These are phyloP conservation scores for Forsythia suspensa DNA, from an alignment of 257 asterid species.

Conservation along the genomic window DNA sequence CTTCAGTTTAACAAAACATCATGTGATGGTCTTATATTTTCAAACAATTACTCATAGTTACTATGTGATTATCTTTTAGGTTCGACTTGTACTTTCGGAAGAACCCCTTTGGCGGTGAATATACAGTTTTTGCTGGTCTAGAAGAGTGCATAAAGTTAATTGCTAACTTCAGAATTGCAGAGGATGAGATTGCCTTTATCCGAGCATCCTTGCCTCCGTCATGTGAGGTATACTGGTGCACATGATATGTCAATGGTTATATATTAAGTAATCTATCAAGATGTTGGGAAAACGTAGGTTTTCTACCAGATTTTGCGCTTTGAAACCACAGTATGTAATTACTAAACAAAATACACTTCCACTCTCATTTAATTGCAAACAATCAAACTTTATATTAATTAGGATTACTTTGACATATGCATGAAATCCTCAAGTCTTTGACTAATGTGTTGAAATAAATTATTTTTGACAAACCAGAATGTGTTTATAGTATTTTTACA, in stretches of 20 bases:
- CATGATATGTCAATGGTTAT: not conserved
- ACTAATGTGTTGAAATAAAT: not conserved
- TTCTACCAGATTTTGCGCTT: not conserved
- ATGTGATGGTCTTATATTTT: conserved; percentile 4
- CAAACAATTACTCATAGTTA: conserved; percentile 19
- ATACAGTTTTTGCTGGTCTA: conserved; percentile 90
- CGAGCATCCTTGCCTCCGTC: conserved; percentile 66
- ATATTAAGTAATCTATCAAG: not conserved
- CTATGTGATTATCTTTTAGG: conserved; percentile 46
- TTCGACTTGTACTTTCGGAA: conserved; percentile 81
- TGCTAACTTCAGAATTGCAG: conserved; percentile 76
- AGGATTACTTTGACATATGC: not conserved
- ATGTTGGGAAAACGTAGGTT: not conserved
- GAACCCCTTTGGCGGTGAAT: conserved; percentile 98
- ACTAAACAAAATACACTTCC: not conserved
- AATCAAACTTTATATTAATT: not conserved
- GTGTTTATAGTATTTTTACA: not conserved
- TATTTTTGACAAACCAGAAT: not conserved
- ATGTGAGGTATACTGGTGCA: conserved; percentile 67
- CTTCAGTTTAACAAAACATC: conserved; percentile 1
- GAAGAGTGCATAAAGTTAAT: conserved; percentile 93
- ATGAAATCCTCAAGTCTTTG: not conserved
- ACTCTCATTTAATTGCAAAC: not conserved
- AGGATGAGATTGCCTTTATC: conserved; percentile 80
- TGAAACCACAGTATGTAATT: not conserved